Evolutionary conservation across 148 eudicot genomes (phyloP).

Genomic region (Fagopyrum tataricum): DNA sequence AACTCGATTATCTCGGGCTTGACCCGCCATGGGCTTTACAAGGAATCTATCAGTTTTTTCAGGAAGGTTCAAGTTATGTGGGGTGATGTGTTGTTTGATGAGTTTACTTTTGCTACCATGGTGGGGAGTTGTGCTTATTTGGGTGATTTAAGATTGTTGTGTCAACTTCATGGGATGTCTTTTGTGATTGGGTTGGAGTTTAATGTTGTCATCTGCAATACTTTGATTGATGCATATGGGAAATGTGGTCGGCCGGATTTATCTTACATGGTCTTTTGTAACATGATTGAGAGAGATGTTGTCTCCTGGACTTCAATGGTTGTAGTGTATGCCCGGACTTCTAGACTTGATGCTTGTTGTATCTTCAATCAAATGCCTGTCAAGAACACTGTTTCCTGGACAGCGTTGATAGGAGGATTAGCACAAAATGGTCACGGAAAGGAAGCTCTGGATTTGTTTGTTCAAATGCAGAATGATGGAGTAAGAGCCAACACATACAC

Average conservation of each 20-base stretch:
- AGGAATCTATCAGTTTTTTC: slow-evolving; percentile 32
- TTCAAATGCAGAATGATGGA: slow-evolving; percentile 44
- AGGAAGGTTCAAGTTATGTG: slow-evolving; percentile 30
- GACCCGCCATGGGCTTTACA: slow-evolving; percentile 34
- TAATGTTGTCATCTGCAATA: slow-evolving; percentile 37
- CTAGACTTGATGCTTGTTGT: slow-evolving; percentile 42
- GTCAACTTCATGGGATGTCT: slow-evolving; percentile 43
- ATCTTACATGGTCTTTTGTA: slow-evolving; percentile 36
- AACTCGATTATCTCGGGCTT: slow-evolving; percentile 53
- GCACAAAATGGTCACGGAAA: slow-evolving; percentile 41
- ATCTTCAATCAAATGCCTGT: slow-evolving; percentile 49
- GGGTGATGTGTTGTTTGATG: slow-evolving; percentile 37
- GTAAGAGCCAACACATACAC: slow-evolving; percentile 40
- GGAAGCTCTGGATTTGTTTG: slow-evolving; percentile 42
- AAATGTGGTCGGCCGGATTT: slow-evolving; percentile 41
- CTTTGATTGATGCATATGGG: slow-evolving; percentile 67
- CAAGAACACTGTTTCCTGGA: slow-evolving; percentile 61
- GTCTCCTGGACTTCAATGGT: slow-evolving; percentile 76
- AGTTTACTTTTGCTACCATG: slow-evolving; percentile 41
- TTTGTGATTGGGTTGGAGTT: slow-evolving; percentile 37
- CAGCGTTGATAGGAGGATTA: slow-evolving; percentile 58
- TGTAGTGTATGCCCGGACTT: slow-evolving; percentile 39
- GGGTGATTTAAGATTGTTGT: slow-evolving; percentile 27
- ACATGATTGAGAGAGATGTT: slow-evolving; percentile 49
- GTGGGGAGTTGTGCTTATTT: slow-evolving; percentile 43